Evolutionary conservation across 352 stramenopile species (phyloP).

Genomic region (Globisporangium takayamanum): DNA sequence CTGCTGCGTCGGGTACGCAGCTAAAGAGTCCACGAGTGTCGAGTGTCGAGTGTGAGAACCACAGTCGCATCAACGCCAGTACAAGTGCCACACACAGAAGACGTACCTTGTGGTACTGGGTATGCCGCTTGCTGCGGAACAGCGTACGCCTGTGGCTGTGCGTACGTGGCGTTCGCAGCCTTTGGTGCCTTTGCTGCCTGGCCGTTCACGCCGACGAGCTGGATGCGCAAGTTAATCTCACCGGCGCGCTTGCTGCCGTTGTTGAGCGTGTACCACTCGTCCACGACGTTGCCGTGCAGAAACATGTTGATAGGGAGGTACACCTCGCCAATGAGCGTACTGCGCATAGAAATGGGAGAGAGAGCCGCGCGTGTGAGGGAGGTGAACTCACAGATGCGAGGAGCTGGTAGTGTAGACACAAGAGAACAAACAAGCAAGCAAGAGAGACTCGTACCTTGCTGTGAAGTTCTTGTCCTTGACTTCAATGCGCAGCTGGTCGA

Average conservation of each 20-base stretch:
- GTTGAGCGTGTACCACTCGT: conserved; percentile 81
- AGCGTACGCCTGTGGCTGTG: conserved; percentile 30
- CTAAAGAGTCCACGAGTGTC: background rate
- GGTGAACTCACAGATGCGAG: background rate
- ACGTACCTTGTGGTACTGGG: conserved; percentile 5
- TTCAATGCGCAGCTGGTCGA: conserved; percentile 66
- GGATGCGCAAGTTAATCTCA: conserved; percentile 79
- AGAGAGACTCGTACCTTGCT: conserved; percentile 20
- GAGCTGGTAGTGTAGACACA: background rate
- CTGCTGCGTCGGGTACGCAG: conserved; percentile 1
- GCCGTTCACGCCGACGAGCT: conserved; percentile 34
- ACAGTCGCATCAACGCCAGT: background rate
- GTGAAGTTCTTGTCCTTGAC: conserved; percentile 87
- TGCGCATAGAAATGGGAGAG: conserved; percentile 6
- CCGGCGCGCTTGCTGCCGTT: conserved; percentile 48
- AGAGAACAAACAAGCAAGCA: background rate
- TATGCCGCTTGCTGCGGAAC: conserved; percentile 15
- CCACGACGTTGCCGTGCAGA: conserved; percentile 46
- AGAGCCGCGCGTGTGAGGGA: background rate
- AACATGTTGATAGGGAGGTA: conserved; percentile 75
- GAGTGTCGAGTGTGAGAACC: background rate
- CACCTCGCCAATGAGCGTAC: conserved; percentile 66
- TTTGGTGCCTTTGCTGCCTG: background rate
- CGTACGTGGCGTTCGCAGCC: conserved; percentile 10
- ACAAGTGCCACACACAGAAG: background rate